Evolutionary conservation across 495 filamentous ascomycete species (phyloP).

Genomic region (Penicillium tannophilum): DNA sequence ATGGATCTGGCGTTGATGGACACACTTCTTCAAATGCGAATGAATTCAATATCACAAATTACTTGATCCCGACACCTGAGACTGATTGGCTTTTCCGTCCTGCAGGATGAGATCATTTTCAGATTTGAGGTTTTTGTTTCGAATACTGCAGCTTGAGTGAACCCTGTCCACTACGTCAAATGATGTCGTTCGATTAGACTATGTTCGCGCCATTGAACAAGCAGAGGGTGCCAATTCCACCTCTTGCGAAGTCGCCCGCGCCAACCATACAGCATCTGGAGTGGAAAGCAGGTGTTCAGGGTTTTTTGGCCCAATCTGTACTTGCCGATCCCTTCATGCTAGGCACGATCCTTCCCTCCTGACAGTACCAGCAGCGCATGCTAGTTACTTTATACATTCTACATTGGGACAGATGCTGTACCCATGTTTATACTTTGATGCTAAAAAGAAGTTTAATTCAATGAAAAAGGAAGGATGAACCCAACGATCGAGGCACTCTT

Average conservation of each 20-base stretch:
- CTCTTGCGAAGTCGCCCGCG: no score
- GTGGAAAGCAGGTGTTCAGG: not conserved
- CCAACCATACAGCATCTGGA: not conserved
- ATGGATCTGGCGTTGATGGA: slow-evolving; percentile 28
- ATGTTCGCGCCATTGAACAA: not conserved
- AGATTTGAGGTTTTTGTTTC: not conserved
- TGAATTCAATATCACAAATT: slow-evolving; percentile 53
- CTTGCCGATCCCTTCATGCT: not conserved
- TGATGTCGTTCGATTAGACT: not conserved
- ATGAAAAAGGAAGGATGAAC: no score
- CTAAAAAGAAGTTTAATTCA: not conserved
- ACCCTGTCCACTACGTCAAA: not conserved
- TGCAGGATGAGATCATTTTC: slow-evolving; percentile 24
- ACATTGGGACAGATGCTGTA: not conserved
- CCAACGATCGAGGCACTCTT: no score
- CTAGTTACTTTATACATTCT: not conserved
- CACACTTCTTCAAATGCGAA: slow-evolving; percentile 32
- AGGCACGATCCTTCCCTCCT: not conserved
- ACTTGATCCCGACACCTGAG: slow-evolving; percentile 49
- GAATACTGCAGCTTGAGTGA: not conserved
- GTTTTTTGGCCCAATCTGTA: not conserved
- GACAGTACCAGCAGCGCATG: not conserved
- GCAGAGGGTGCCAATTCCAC: not conserved
- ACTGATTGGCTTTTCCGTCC: slow-evolving; percentile 51
- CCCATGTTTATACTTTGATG: not conserved